phyloP scores from a whole-genome alignment of 2,329 filamentous ascomycete genomes.

The Xylariaceae sp. region DNA sequence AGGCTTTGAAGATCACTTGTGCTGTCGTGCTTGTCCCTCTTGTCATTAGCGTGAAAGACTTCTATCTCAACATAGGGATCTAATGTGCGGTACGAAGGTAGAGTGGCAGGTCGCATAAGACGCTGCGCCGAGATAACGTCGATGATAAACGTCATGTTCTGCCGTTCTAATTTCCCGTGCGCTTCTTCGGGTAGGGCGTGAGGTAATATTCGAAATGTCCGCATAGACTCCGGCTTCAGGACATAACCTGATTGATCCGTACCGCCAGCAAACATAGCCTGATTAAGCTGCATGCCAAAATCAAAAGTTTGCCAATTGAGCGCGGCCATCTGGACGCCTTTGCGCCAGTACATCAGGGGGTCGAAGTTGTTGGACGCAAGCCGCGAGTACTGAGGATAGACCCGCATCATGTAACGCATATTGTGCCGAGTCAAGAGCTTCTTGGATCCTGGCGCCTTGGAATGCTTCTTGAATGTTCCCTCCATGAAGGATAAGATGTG shows the following conservation, averaged over 20 bases:
- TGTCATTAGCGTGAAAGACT: constrained; percentile 90
- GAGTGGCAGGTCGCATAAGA: constrained; percentile 72
- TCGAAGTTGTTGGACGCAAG: constrained; percentile 91
- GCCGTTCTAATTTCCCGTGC: constrained; percentile 65
- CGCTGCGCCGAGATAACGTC: constrained; percentile 92
- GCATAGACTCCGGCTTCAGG: constrained; percentile 81
- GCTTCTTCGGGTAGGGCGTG: constrained; percentile 48
- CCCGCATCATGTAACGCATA: constrained; percentile 82
- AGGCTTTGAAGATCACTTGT: constrained; percentile 48
- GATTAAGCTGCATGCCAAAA: constrained; percentile 89
- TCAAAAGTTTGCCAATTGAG: constrained; percentile 99
- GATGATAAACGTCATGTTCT: constrained; percentile 77
- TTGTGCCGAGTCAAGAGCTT: constrained; percentile 82
- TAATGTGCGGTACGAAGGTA: constrained; percentile 67
- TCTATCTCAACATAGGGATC: constrained; percentile 95
- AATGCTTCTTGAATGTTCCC: constrained; percentile 76
- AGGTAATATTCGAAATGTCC: constrained; percentile 59
- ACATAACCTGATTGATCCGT: constrained; percentile 87
- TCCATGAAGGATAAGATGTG: constrained; percentile 96
- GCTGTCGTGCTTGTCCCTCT: constrained; percentile 77
- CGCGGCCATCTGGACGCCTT: constrained; percentile 95
- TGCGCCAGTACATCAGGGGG: constrained; percentile 86
- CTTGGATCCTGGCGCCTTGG: constrained; percentile 69
- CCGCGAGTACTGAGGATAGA: constrained; percentile 80
- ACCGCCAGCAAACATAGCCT: constrained; percentile 93